Percentiles rank a stretch among this genome's conserved stretches.
These are phyloP conservation scores for Dendryphion nanum DNA, from an alignment of 2,329 filamentous ascomycete species.

Conservation along the genomic window DNA sequence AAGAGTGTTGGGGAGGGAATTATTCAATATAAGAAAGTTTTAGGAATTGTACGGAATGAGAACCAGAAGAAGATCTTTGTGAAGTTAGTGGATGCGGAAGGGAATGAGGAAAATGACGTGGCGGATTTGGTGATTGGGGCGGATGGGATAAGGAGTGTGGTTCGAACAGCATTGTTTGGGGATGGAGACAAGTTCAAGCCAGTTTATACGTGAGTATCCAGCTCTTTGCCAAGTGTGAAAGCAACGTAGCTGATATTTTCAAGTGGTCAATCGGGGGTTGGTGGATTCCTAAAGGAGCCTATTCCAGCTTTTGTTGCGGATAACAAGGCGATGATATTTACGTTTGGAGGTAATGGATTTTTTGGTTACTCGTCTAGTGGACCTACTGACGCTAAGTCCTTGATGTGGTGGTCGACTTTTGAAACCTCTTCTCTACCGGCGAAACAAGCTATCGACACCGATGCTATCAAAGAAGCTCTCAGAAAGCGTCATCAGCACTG, in stretches of 20 bases:
- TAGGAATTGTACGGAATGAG: conserved; percentile 7
- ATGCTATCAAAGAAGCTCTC: conserved; percentile 35
- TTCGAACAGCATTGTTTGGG: conserved; percentile 18
- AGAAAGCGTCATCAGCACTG: conserved; percentile 44
- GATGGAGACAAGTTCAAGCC: conserved; percentile 12
- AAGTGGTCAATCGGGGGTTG: conserved; percentile 40
- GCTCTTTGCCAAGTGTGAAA: not conserved
- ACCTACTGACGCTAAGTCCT: conserved; percentile 21
- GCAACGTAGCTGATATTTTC: not conserved
- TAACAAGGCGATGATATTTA: conserved; percentile 41
- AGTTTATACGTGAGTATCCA: conserved; percentile 15
- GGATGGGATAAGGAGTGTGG: conserved; percentile 27
- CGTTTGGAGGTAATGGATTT: conserved; percentile 51
- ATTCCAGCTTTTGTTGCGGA: conserved; percentile 28
- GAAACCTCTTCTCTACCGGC: conserved; percentile 11
- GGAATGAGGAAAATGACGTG: conserved; percentile 10
- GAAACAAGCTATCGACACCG: conserved; percentile 9
- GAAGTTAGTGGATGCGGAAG: conserved; percentile 11
- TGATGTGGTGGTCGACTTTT: conserved; percentile 49
- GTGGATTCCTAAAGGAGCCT: conserved; percentile 43
- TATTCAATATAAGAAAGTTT: conserved; percentile 13
- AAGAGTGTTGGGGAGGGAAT: conserved; percentile 9
- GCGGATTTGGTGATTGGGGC: conserved; percentile 30
- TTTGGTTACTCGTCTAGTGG: conserved; percentile 48
- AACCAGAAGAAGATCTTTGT: conserved; percentile 9